Base-by-base conservation (phyloP, 2,329 filamentous ascomycete genomes). In the Colletotrichum australisinense region DNA sequence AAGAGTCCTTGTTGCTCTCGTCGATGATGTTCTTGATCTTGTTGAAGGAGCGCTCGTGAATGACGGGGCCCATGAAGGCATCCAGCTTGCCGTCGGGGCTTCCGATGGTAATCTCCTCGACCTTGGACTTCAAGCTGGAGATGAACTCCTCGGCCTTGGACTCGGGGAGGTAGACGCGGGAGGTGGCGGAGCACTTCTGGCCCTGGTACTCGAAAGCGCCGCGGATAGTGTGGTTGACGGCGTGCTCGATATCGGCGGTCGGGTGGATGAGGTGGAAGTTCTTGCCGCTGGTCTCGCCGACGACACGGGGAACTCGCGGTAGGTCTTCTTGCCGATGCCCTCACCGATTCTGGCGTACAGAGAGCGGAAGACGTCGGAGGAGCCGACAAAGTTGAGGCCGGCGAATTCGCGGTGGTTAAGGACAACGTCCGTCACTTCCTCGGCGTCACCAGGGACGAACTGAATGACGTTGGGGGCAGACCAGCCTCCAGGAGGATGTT, bases 361-460 rank as follows among this genome's bases (percentile, higher is more conserved):
- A 79, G 91, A 91, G 75, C 95, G 93, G 91, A 98, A 98, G 32
- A 98, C 94, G 63, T 91, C 91, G 0, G 96, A 98, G 86, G 93
- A 97, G 74, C 96, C 96, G 1, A 95, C 98, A 87, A 95, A 98
- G 87, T 98, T 95, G 28, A 98, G 90, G n/a, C 94, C 93, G 11
- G 95, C 93, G 78, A 98, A 97, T 73, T 97, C 88, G 77, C 87
- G 91, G 86, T 97, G 94, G 65, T 88, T 88, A 55, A 98, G 89
- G 8, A 94, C 93, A 46, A 89, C 89, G 81, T 92, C 91, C 70
- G 95, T 98, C 70, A 98, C 91, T 82, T 95, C 91, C 69, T 93
- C 93, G 3, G 96, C 93, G 79, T 97, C 92, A 69, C 96, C 96
- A 3, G 95, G 95, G 14, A 98, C 90, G 81, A 98, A 98, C 83